A percentile compares a stretch with the other conserved stretches of the same genome.
Evolutionary conservation across 768 basidiomycete species (phyloP).

Genomic region (Leccinum sublutescens): DNA sequence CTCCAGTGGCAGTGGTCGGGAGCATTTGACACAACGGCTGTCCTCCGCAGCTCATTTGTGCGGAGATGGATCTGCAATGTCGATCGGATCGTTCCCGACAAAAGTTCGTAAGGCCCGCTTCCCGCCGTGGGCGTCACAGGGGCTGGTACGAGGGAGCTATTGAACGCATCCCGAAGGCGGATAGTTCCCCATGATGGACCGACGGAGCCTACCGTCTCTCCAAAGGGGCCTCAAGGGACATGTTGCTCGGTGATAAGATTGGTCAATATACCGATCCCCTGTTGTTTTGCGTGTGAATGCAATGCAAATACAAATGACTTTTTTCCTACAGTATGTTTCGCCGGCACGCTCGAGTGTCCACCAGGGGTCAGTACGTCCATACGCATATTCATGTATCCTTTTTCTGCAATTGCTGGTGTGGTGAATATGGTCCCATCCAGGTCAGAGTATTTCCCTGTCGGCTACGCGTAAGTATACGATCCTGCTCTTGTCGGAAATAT

Average conservation of each 20-base stretch:
- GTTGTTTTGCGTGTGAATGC: too few relatives aligned
- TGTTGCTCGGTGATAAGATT: constrained; percentile 23
- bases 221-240: constrained; percentile 41
- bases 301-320: too few relatives aligned
- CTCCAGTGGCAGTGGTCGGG: too few relatives aligned
- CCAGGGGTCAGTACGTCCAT: background rate
- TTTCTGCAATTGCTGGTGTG: too few relatives aligned
- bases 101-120: constrained; percentile 37
- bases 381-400: too few relatives aligned
- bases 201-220: constrained; percentile 25
- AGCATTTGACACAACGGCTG: constrained; percentile 26
- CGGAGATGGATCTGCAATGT: constrained; percentile 35
- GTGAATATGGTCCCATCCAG: too few relatives aligned
- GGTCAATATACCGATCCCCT: too few relatives aligned
- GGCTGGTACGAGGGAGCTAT: constrained; percentile 36
- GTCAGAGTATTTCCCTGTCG: too few relatives aligned
- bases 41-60: constrained; percentile 21
- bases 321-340: too few relatives aligned
- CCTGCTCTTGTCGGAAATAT: too few relatives aligned
- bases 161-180: constrained; percentile 36
- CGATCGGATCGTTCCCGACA: constrained; percentile 44
- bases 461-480: too few relatives aligned
- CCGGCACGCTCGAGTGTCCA: too few relatives aligned
- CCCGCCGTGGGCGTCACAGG: constrained; percentile 40
- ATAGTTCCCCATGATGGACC: constrained; percentile 36